Conservation (phyloP, 805 yeast species). For the Suhomyces faveliae region DNA sequence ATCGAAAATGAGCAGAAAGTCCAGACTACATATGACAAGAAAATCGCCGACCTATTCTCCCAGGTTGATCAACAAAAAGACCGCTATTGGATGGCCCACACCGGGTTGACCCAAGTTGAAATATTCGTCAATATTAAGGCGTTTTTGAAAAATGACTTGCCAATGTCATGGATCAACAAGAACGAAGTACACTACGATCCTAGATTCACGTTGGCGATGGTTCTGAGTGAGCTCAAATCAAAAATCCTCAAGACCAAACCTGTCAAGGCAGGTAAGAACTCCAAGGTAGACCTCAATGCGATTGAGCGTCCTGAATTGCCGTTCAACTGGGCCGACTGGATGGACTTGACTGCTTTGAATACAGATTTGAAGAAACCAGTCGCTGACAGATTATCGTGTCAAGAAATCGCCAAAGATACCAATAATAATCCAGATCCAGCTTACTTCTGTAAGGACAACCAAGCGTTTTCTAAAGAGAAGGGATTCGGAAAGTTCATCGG, state of each 20-base stretch:
- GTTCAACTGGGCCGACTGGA: slow-evolving; percentile 28
- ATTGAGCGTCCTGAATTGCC: slow-evolving; percentile 14
- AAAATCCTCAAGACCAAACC: not conserved
- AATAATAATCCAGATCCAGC: slow-evolving; percentile 9
- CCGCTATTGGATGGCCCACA: slow-evolving; percentile 26
- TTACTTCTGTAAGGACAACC: slow-evolving; percentile 18
- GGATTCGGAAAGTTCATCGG: slow-evolving; percentile 1
- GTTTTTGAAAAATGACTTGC: slow-evolving; percentile 13
- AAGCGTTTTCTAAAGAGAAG: slow-evolving; percentile 18
- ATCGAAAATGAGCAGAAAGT: not conserved
- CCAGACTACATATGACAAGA: not conserved
- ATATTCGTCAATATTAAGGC: slow-evolving; percentile 13
- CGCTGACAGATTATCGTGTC: slow-evolving; percentile 11
- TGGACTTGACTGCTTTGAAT: slow-evolving; percentile 16
- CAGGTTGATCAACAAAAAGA: slow-evolving; percentile 18
- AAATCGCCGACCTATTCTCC: slow-evolving; percentile 6
- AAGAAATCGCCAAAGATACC: slow-evolving; percentile 12
- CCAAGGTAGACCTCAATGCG: slow-evolving; percentile 1
- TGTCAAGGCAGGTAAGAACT: slow-evolving; percentile 6
- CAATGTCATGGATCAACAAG: slow-evolving; percentile 20
- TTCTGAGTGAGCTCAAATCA: slow-evolving; percentile 8
- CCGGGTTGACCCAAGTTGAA: slow-evolving; percentile 17
- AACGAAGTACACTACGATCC: slow-evolving; percentile 21
- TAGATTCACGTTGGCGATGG: slow-evolving; percentile 19
- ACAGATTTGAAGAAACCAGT: slow-evolving; percentile 7